Evolutionary conservation across 768 basidiomycete genomes (phyloP).

Genomic region (Calocybe indica): DNA sequence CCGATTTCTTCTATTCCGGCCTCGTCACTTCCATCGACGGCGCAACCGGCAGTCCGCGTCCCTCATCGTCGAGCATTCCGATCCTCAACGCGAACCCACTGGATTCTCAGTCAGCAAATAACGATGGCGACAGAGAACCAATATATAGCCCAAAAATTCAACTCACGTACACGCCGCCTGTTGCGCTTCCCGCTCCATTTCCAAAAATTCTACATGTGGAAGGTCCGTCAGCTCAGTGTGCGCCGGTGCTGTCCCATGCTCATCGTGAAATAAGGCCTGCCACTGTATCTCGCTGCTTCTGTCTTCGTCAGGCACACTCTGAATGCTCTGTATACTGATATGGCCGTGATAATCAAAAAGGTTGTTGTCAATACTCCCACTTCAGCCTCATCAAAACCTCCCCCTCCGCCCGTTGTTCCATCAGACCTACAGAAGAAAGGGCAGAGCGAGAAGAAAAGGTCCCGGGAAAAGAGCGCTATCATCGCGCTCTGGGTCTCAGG

Average conservation of each 20-base stretch:
- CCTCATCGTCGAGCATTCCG: conserved; percentile 16
- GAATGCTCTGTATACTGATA: conserved; percentile 67
- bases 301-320: conserved; percentile 68
- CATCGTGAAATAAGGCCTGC: conserved; percentile 41
- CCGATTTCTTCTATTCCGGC: conserved; percentile 64
- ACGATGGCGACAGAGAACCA: conserved; percentile 30
- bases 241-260: background rate
- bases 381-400: conserved; percentile 5
- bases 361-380: conserved; percentile 31
- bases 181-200: conserved; percentile 59
- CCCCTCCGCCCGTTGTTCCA: conserved; percentile 1
- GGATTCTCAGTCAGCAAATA: conserved; percentile 15
- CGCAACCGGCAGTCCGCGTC: conserved; percentile 30
- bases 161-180: conserved; percentile 65
- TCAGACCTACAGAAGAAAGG: background rate
- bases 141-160: conserved; percentile 63
- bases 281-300: conserved; percentile 66
- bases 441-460: conserved; percentile 12
- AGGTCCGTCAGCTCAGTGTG: conserved; percentile 36
- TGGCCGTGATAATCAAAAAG: conserved; percentile 50
- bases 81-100: conserved; percentile 23
- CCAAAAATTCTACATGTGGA: conserved; percentile 65
- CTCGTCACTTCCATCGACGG: conserved; percentile 53
- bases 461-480: conserved; percentile 53
- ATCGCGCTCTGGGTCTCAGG: conserved; percentile 55